These are phyloP conservation scores for Pseudofabraea citricarpa DNA, from an alignment of 2,329 filamentous ascomycete genomes.

Conservation along the genomic window DNA sequence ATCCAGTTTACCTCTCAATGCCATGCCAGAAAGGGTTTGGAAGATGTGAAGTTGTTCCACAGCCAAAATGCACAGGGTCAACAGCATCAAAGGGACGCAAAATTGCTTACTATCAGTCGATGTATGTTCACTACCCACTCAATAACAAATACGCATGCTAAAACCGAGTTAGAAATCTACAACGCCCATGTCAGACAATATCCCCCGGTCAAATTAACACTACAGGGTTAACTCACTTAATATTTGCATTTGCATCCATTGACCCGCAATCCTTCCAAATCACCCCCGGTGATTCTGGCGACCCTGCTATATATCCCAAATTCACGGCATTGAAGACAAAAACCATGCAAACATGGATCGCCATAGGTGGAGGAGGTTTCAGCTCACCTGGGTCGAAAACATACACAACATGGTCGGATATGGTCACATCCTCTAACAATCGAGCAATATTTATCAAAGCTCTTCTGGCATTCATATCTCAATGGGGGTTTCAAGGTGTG, in stretches of 20 bases:
- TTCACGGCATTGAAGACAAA: conserved; percentile 29
- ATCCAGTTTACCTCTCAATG: not conserved
- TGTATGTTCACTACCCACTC: conserved; percentile 15
- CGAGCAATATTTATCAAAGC: conserved; percentile 34
- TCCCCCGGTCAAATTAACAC: conserved; percentile 29
- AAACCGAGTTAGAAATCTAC: no score
- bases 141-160: conserved; percentile 9
- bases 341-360: conserved; percentile 29
- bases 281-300: conserved; percentile 21
- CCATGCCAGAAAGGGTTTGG: conserved; percentile 32
- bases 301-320: conserved; percentile 14
- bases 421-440: conserved; percentile 20
- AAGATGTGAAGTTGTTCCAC: conserved; percentile 20
- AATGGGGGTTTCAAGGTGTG: conserved; percentile 35
- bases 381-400: conserved; percentile 22
- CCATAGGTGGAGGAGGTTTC: conserved; percentile 34
- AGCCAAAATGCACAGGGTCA: conserved; percentile 21
- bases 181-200: conserved; percentile 30
- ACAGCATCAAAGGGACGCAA: conserved; percentile 23
- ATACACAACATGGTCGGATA: conserved; percentile 25
- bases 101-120: conserved; percentile 32
- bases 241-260: conserved; percentile 38
- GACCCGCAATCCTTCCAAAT: conserved; percentile 29
- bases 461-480: conserved; percentile 26
- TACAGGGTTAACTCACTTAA: conserved; percentile 27